Conservation (phyloP, 2,329 filamentous ascomycete species). For the Pestalotiopsis sp. region DNA sequence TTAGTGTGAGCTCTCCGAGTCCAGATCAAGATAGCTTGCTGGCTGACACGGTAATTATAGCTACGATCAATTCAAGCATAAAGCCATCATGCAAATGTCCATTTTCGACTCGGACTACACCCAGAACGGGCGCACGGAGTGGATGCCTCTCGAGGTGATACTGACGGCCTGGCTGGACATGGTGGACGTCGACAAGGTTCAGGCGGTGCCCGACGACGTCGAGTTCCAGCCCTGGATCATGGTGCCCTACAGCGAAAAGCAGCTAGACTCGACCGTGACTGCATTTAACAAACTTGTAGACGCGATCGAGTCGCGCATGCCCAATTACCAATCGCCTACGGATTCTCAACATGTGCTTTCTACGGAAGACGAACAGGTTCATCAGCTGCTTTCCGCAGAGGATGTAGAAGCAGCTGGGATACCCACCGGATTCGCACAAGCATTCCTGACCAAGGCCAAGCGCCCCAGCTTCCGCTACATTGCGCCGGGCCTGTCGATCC, state of each 20-base stretch:
- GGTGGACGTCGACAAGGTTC: not conserved
- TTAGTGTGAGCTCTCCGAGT: not conserved
- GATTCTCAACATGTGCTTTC: not conserved
- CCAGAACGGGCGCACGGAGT: not conserved
- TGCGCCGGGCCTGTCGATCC: not conserved
- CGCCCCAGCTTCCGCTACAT: slow-evolving; percentile 4
- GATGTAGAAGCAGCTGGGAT: not conserved
- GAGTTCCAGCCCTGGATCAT: slow-evolving; percentile 1
- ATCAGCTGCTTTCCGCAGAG: not conserved
- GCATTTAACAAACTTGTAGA: not conserved
- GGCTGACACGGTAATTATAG: not conserved
- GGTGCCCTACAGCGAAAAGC: not conserved
- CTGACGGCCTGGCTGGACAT: slow-evolving; percentile 5
- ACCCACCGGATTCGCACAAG: not conserved
- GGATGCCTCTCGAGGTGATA: not conserved
- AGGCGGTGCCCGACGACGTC: not conserved
- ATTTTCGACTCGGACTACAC: not conserved
- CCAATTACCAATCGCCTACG: not conserved
- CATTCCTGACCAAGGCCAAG: not conserved
- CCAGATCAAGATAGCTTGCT: no score
- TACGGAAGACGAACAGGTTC: not conserved
- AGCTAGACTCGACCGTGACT: not conserved
- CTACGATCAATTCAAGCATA: slow-evolving; percentile 1
- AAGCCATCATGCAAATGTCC: slow-evolving; percentile 5
- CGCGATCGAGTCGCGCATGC: slow-evolving; percentile 6